phyloP scores from a whole-genome alignment of 768 basidiomycete species.

The Leccinum obscurum region DNA sequence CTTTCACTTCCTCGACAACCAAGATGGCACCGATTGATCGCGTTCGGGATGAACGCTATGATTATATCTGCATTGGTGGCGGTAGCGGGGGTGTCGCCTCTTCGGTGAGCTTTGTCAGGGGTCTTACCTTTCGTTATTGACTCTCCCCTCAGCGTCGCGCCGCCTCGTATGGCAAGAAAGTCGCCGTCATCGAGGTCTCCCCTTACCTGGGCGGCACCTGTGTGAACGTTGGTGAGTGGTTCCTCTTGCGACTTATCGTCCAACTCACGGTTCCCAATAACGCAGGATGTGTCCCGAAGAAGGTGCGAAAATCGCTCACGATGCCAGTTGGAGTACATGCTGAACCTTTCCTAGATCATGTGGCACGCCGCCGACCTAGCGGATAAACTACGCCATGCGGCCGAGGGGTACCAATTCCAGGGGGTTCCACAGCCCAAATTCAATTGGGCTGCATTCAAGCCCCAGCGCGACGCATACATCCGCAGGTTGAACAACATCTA shows the following conservation, averaged over 20 bases:
- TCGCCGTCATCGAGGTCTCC: constrained; percentile 81
- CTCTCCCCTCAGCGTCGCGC: constrained; percentile 71
- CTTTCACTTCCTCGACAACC: constrained; percentile 39
- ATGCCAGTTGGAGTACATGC: neutral
- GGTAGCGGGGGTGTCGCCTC: constrained; percentile 92
- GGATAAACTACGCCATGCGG: constrained; percentile 79
- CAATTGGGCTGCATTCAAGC: constrained; percentile 89
- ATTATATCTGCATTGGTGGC: constrained; percentile 87
- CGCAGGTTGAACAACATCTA: constrained; percentile 87
- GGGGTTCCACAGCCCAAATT: constrained; percentile 64
- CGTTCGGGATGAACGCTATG: constrained; percentile 67
- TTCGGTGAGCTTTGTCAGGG: constrained; percentile 54
- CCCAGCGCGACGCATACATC: constrained; percentile 95
- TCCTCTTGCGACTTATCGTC: neutral
- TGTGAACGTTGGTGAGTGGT: constrained; percentile 87
- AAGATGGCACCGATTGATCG: constrained; percentile 74
- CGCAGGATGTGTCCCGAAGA: constrained; percentile 95
- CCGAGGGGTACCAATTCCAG: constrained; percentile 69
- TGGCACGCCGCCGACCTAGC: constrained; percentile 94
- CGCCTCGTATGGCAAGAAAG: constrained; percentile 88
- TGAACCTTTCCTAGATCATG: constrained; percentile 68
- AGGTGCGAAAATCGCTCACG: constrained; percentile 44
- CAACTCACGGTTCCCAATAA: constrained; percentile 11
- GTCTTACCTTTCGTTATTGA: neutral
- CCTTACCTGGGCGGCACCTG: constrained; percentile 89